Evolutionary conservation across 2,329 filamentous ascomycete species (phyloP), one percentile per base, ranked within the genome.

Genomic region (Clarireedia sp.): DNA sequence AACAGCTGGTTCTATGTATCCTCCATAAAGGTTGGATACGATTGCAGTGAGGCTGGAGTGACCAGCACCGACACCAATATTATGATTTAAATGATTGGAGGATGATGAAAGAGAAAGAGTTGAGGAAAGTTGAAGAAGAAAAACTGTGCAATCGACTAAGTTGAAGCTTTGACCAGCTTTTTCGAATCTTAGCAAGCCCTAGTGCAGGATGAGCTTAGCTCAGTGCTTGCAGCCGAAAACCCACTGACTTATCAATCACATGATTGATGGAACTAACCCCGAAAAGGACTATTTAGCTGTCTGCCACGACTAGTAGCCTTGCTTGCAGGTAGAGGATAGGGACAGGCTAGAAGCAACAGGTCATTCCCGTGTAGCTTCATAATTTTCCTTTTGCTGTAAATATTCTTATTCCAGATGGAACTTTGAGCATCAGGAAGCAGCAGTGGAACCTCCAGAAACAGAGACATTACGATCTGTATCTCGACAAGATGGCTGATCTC

Each of bases 31-130:
- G 51, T 43, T 23, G 41, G 14, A 16, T 41, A 16, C 8, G 40
- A 46, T 29, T 45, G 46, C 54, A 57, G 29, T 40, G 55, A 57
- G 55, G 55, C 59, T 58, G 60, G 60, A 63, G 63, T 63, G 63
- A 62, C 66, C 66, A 64, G 63, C 66, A 68, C 66, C 60, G 51
- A 38, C 54, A 54, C 50, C 46, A 49, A 43, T 50, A 51, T 41
- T 51, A 43, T 46, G 43, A 24, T 9, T 38, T 38, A 19, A 3
- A 12, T 41, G 5, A 23, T 29, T 12, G 23, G 36, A 24, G 17
- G 37, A 44, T 40, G 44, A 54, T 26, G 37, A 48, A 44, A 45
- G 44, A 38, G 33, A 54, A 53, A 54, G 51, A 33, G 33, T 29
- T 26, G n/a, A 36, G 19, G 21, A 37, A 6, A 29, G 29, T 23